Evolutionary conservation across 2,329 filamentous ascomycete genomes (phyloP).

Genomic region (Beauveria sp.): DNA sequence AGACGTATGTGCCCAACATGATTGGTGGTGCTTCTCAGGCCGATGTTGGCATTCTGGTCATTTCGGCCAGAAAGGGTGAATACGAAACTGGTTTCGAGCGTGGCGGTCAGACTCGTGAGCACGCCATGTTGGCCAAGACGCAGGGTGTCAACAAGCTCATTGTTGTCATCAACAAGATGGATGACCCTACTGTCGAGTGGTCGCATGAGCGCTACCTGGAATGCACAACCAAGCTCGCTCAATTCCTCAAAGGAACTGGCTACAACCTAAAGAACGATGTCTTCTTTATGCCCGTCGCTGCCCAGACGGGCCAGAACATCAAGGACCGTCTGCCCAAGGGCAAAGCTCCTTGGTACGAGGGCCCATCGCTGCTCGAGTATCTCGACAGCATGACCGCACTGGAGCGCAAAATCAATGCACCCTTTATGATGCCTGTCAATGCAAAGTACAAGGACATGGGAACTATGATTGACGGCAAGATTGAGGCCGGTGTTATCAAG

Average conservation of each 20-base stretch:
- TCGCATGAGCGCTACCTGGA: conserved; percentile 87
- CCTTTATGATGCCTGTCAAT: conserved; percentile 98
- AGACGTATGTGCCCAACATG: conserved; percentile 97
- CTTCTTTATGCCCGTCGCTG: conserved; percentile 92
- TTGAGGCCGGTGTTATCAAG: conserved; percentile 89
- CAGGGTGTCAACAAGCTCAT: conserved; percentile 96
- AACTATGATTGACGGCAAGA: conserved; percentile 95
- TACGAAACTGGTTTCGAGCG: conserved; percentile 98
- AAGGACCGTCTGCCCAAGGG: conserved; percentile 78
- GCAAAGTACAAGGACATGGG: conserved; percentile 97
- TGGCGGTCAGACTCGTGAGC: conserved; percentile 94
- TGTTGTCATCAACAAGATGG: conserved; percentile 98
- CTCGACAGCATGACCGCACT: conserved; percentile 89
- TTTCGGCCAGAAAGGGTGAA: conserved; percentile 93
- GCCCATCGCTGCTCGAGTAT: conserved; percentile 88
- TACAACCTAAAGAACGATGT: conserved; percentile 94
- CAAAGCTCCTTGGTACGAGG: conserved; percentile 74
- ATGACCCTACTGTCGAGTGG: conserved; percentile 94
- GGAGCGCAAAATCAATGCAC: conserved; percentile 92
- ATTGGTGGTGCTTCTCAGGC: conserved; percentile 91
- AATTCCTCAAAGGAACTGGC: conserved; percentile 85
- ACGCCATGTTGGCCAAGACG: conserved; percentile 95
- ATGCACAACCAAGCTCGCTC: conserved; percentile 78
- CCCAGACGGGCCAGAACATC: conserved; percentile 78
- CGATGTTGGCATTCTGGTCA: conserved; percentile 90